These are phyloP conservation scores for Penicillium sclerotiorum DNA, from an alignment of 2,329 filamentous ascomycete genomes.

Conservation along the genomic window DNA sequence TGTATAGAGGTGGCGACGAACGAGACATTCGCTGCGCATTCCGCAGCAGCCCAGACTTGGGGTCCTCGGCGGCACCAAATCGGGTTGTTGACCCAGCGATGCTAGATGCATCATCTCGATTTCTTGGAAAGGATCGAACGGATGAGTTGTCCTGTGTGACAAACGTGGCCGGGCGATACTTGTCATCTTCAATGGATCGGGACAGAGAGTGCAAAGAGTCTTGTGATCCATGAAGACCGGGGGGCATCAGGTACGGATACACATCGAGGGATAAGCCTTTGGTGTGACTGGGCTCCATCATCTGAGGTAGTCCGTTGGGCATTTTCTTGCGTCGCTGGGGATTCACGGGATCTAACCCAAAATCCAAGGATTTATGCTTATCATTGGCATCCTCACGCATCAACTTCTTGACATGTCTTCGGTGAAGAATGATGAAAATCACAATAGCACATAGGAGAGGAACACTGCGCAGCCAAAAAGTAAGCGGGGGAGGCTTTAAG, in stretches of 20 bases:
- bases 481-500: background rate
- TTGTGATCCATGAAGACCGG: slow-evolving; percentile 73
- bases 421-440: slow-evolving; percentile 75
- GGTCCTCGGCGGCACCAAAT: slow-evolving; percentile 46
- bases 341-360: slow-evolving; percentile 69
- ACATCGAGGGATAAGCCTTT: slow-evolving; percentile 64
- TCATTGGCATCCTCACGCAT: slow-evolving; percentile 78
- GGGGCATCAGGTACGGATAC: slow-evolving; percentile 92
- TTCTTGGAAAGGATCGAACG: slow-evolving; percentile 38
- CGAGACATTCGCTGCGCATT: slow-evolving; percentile 63
- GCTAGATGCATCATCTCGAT: slow-evolving; percentile 54
- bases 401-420: slow-evolving; percentile 72
- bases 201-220: slow-evolving; percentile 88
- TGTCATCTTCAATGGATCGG: slow-evolving; percentile 78
- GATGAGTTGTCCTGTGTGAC: slow-evolving; percentile 56
- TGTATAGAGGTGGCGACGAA: slow-evolving; percentile 48
- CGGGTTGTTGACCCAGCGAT: slow-evolving; percentile 54
- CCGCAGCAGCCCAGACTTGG: slow-evolving; percentile 55
- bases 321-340: slow-evolving; percentile 44
- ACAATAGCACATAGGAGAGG: slow-evolving; percentile 69
- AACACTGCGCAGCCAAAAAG: slow-evolving; percentile 60
- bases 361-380: slow-evolving; percentile 89
- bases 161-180: slow-evolving; percentile 68
- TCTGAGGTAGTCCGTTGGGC: slow-evolving; percentile 45
- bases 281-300: slow-evolving; percentile 41